Conservation (phyloP, 306 rosid species). For the Cucurbita ficifolia region DNA sequence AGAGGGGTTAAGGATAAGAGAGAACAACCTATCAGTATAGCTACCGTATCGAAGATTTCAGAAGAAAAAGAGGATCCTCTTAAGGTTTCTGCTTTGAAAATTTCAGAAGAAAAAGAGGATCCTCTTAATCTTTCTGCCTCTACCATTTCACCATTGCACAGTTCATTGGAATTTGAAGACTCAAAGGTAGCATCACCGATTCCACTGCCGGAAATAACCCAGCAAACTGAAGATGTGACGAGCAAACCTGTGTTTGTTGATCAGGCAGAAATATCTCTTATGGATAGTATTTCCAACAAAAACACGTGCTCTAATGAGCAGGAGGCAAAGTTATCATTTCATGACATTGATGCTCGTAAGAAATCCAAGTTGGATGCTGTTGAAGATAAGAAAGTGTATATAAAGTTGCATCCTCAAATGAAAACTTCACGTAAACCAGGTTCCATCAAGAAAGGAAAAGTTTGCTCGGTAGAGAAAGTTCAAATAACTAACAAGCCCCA, state of each 20-base stretch:
- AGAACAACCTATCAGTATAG: slow-evolving; percentile 18
- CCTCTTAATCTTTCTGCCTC: slow-evolving; percentile 24
- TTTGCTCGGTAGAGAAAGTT: slow-evolving; percentile 24
- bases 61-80: slow-evolving; percentile 23
- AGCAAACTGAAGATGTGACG: slow-evolving; percentile 33
- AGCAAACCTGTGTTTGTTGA: slow-evolving; percentile 23
- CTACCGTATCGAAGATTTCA: slow-evolving; percentile 15
- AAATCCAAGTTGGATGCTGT: slow-evolving; percentile 32
- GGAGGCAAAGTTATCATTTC: slow-evolving; percentile 22
- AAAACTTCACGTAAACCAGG: slow-evolving; percentile 30
- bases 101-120: slow-evolving; percentile 25
- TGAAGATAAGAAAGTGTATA: slow-evolving; percentile 30
- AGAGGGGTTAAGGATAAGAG: slow-evolving; percentile 22
- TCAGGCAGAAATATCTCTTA: slow-evolving; percentile 22
- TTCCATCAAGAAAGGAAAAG: slow-evolving; percentile 51
- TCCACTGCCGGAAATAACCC: slow-evolving; percentile 33
- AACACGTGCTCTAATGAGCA: slow-evolving; percentile 20
- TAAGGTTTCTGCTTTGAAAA: slow-evolving; percentile 23
- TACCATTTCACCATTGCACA: slow-evolving; percentile 25
- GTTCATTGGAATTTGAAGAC: slow-evolving; percentile 30
- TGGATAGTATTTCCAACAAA: slow-evolving; percentile 27
- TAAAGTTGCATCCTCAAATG: slow-evolving; percentile 26
- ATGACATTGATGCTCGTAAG: slow-evolving; percentile 22
- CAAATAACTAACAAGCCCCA: slow-evolving; percentile 33
- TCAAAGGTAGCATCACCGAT: slow-evolving; percentile 25